phyloP scores from a whole-genome alignment of 768 basidiomycete genomes.

The Russula dissimulans region DNA sequence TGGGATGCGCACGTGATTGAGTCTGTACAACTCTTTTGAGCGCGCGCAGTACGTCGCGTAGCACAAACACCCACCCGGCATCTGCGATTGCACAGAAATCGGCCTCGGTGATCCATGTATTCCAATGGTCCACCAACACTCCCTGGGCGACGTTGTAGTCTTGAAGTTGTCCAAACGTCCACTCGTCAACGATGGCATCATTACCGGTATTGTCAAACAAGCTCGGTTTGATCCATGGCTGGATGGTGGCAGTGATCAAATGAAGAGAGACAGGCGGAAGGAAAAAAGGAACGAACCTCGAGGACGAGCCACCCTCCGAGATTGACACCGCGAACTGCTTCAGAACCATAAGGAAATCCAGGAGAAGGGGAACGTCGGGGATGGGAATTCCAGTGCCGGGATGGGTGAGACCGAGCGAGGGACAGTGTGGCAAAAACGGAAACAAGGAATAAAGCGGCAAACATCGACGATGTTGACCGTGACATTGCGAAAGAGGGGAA shows the following conservation, averaged over 20 bases:
- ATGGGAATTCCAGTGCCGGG: neutral
- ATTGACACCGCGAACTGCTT: slow-evolving; percentile 76
- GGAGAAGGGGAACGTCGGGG: slow-evolving; percentile 29
- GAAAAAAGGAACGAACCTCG: slow-evolving; percentile 31
- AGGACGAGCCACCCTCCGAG: slow-evolving; percentile 60
- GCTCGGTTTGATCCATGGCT: slow-evolving; percentile 74
- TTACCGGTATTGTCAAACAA: slow-evolving; percentile 62
- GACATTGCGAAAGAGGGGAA: slow-evolving; percentile 9
- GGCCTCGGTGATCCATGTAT: slow-evolving; percentile 74
- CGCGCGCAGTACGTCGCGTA: neutral
- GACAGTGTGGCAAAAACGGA: slow-evolving; percentile 25
- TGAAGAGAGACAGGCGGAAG: neutral
- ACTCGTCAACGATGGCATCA: slow-evolving; percentile 59
- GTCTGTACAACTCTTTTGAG: slow-evolving; percentile 28
- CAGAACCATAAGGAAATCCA: slow-evolving; percentile 62
- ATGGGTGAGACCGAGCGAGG: slow-evolving; percentile 20
- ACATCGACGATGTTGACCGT: slow-evolving; percentile 4
- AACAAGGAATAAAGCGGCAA: slow-evolving; percentile 16
- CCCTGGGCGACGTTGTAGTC: slow-evolving; percentile 36
- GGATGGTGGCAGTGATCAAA: neutral
- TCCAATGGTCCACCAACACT: slow-evolving; percentile 59
- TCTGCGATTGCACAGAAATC: slow-evolving; percentile 70
- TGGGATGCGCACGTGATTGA: slow-evolving; percentile 77
- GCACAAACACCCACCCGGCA: slow-evolving; percentile 45
- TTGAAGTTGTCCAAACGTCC: slow-evolving; percentile 63